Percentiles rank a stretch among this genome's conserved stretches.
Conservation (phyloP, 106 monocot species). For the Cymbidium sinense region DNA sequence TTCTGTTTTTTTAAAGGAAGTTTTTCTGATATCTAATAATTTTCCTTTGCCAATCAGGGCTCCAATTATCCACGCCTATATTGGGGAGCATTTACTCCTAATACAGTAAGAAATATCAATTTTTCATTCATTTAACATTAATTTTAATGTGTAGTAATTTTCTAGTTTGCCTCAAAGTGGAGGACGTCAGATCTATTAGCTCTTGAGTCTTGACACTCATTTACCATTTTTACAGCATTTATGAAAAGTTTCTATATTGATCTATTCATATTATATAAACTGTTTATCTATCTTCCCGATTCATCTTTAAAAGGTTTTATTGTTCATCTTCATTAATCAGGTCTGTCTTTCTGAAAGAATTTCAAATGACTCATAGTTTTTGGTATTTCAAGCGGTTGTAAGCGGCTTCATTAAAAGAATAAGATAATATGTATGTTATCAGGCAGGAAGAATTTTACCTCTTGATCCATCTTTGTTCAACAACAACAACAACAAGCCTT, state of each 20-base stretch:
- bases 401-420: not conserved
- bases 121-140: not conserved
- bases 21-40: constrained; percentile 1
- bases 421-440: not conserved
- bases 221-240: not conserved
- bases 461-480: not conserved
- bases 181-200: not conserved
- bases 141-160: not conserved
- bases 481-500: too few species aligned
- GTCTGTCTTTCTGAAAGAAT: not conserved
- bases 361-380: not conserved
- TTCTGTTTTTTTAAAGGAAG: not conserved
- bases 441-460: not conserved
- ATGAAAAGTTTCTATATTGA: not conserved
- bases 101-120: constrained; percentile 46
- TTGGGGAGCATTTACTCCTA: constrained; percentile 76
- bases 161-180: not conserved
- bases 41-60: constrained; percentile 34
- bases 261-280: too few species aligned
- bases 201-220: too few species aligned
- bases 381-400: not conserved
- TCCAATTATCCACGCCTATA: constrained; percentile 79
- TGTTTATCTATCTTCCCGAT: too few species aligned
- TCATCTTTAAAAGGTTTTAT: too few species aligned
- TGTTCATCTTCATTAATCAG: not conserved